Evolutionary conservation across 768 basidiomycete species (phyloP).

Genomic region (Leucocoprinus leucothites): DNA sequence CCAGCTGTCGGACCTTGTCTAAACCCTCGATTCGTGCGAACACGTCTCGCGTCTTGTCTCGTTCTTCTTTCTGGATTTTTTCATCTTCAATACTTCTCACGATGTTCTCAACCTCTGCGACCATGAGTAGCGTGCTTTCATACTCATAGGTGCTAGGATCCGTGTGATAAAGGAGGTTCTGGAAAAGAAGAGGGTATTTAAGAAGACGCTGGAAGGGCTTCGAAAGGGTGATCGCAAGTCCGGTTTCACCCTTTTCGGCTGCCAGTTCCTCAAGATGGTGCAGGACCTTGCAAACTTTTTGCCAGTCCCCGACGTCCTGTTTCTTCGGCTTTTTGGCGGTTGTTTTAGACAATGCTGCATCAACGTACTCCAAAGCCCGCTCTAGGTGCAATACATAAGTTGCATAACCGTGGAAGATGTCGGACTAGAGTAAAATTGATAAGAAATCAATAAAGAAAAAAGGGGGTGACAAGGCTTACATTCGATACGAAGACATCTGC

Average conservation of each 20-base stretch:
- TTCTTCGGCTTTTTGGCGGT: conserved; percentile 77
- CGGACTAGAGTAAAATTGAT: conserved; percentile 58
- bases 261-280: conserved; percentile 80
- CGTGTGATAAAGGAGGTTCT: conserved; percentile 94
- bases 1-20: conserved; percentile 90
- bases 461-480: conserved; percentile 48
- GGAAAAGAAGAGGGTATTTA: conserved; percentile 96
- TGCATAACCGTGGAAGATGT: conserved; percentile 91
- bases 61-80: conserved; percentile 94
- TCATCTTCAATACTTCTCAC: conserved; percentile 98
- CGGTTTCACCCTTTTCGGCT: conserved; percentile 86
- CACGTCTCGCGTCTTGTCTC: conserved; percentile 92
- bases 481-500: conserved; percentile 96
- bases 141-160: conserved; percentile 98
- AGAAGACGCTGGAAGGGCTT: conserved; percentile 97
- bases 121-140: conserved; percentile 94
- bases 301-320: conserved; percentile 75
- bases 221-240: conserved; percentile 90
- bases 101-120: conserved; percentile 94
- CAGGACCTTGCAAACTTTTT: conserved; percentile 70
- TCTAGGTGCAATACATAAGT: conserved; percentile 95
- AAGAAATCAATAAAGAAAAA: neutral
- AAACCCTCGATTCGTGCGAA: conserved; percentile 96
- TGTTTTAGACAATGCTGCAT: conserved; percentile 67
- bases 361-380: conserved; percentile 83